phyloP scores from a whole-genome alignment of 352 stramenopile genomes.

The Globisporangium uncinulatum region DNA sequence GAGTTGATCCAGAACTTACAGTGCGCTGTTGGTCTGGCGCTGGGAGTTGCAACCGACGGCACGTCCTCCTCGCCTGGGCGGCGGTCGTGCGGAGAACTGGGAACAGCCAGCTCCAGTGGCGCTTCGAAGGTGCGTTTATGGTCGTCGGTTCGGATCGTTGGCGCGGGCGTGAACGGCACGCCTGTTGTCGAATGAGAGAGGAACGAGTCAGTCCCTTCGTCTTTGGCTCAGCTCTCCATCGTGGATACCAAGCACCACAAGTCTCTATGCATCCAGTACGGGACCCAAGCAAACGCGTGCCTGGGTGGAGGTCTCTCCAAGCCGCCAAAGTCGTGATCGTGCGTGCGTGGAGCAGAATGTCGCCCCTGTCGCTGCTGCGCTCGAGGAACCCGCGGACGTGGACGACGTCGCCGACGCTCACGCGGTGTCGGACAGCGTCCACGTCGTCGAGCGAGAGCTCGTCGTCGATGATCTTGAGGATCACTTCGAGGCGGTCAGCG shows the following conservation, averaged over 20 bases:
- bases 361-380: constrained; percentile 11
- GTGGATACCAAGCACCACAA: not conserved
- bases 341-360: constrained; percentile 39
- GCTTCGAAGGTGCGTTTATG: not conserved
- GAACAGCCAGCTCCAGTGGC: not conserved
- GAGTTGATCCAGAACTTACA: constrained; percentile 88
- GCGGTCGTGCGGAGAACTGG: too few species aligned
- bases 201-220: not conserved
- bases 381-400: constrained; percentile 58
- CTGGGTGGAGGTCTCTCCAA: constrained; percentile 55
- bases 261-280: not conserved
- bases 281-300: not conserved
- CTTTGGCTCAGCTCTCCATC: too few species aligned
- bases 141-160: constrained; percentile 26
- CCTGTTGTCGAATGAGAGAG: constrained; percentile 2
- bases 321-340: constrained; percentile 28
- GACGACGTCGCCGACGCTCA: constrained; percentile 70
- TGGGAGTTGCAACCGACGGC: not conserved
- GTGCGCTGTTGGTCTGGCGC: constrained; percentile 12
- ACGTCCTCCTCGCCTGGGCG: too few species aligned
- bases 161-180: constrained; percentile 51
- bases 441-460: constrained; percentile 60
- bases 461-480: constrained; percentile 70
- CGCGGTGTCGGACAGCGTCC: constrained; percentile 46
- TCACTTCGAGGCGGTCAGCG: constrained; percentile 53